Conservation (phyloP, 306 rosid genomes). For the Canavalia gladiata region DNA sequence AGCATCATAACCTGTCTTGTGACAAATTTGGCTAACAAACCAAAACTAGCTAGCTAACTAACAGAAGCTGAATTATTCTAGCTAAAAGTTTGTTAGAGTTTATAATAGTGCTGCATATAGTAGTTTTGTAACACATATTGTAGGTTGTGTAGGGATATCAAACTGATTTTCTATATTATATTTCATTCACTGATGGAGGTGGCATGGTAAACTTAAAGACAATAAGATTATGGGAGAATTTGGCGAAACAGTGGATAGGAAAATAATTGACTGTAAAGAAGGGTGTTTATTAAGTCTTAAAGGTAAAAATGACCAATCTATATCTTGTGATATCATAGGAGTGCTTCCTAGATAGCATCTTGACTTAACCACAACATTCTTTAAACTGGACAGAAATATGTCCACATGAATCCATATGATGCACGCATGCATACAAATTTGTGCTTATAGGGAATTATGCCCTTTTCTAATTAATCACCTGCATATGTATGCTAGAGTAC, state of each 20-base stretch:
- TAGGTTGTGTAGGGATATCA: constrained; percentile 4
- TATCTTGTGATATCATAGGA: neutral
- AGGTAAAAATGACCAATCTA: neutral
- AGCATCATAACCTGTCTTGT: too few species aligned
- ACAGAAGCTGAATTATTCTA: too few species aligned
- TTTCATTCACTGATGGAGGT: neutral
- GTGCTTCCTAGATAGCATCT: neutral
- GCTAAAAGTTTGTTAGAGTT: too few species aligned
- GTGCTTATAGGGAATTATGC: neutral
- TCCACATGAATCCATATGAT: neutral
- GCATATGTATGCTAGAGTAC: neutral
- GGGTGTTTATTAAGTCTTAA: neutral
- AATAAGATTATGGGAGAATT: constrained; percentile 17
- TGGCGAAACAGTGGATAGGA: neutral
- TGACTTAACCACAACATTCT: constrained; percentile 2
- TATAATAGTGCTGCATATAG: too few species aligned
- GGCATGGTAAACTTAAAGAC: neutral
- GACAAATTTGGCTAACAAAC: too few species aligned
- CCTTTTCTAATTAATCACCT: neutral
- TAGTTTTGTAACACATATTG: neutral
- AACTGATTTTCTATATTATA: constrained; percentile 21
- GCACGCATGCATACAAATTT: neutral
- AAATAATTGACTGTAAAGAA: neutral
- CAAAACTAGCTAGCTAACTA: too few species aligned
- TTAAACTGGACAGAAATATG: constrained; percentile 13